phyloP scores from a whole-genome alignment of 768 basidiomycete genomes.

The Suillus cothurnatus region DNA sequence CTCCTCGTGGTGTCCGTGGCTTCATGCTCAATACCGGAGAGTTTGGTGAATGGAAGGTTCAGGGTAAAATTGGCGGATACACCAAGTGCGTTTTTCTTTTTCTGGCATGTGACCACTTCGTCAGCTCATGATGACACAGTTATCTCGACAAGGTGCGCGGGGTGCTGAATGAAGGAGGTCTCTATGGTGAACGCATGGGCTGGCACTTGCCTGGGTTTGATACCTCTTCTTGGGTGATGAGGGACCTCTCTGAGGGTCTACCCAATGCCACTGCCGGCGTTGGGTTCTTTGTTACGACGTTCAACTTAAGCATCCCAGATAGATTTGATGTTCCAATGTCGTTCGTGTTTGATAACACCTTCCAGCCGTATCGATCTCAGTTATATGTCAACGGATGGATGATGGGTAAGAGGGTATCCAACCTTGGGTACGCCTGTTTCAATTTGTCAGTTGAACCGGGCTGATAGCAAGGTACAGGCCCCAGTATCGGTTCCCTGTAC shows the following conservation, averaged over 20 bases:
- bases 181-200: constrained; percentile 68
- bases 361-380: constrained; percentile 69
- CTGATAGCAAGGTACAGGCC: constrained; percentile 46
- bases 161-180: constrained; percentile 71
- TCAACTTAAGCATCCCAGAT: constrained; percentile 59
- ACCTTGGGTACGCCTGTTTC: constrained; percentile 55
- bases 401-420: constrained; percentile 80
- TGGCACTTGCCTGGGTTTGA: constrained; percentile 80
- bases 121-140: constrained; percentile 37
- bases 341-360: constrained; percentile 66
- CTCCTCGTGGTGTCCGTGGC: constrained; percentile 78
- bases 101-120: background rate
- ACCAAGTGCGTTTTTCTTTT: constrained; percentile 44
- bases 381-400: constrained; percentile 89
- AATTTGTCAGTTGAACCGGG: constrained; percentile 3
- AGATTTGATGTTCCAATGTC: constrained; percentile 71
- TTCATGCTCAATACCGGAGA: constrained; percentile 66
- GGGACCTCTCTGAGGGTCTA: constrained; percentile 60
- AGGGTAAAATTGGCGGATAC: constrained; percentile 78
- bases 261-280: constrained; percentile 63
- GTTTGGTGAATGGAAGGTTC: constrained; percentile 69
- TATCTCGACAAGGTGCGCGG: constrained; percentile 75
- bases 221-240: constrained; percentile 57
- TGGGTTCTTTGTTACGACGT: constrained; percentile 81
- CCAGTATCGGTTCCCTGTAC: constrained; percentile 81